Base-by-base conservation (phyloP, 257 asterid species). In the Rubia yunnanensis region DNA sequence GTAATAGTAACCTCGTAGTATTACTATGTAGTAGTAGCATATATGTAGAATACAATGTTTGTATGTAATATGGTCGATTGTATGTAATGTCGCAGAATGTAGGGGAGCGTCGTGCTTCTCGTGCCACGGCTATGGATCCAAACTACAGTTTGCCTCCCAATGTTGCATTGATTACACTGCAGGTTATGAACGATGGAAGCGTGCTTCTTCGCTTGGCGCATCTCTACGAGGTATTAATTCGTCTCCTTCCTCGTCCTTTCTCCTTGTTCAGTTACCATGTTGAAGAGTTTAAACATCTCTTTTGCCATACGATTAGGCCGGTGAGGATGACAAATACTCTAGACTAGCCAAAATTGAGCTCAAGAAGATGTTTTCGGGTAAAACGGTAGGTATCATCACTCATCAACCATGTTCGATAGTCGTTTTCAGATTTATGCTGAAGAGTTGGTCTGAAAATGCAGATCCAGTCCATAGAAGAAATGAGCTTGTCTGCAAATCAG, bases 151-250 rank as follows among this genome's bases (percentile, higher is more conserved):
- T 91, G 64, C 96, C 98, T 57, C 78, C 46, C 36, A 88, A 84
- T 64, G 88, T 86, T 55, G 98, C 96, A 50, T 67, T 91, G 60
- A 84, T 88, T 59, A 86, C 98, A 53, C 86, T 91, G 54, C 96
- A 88, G 95, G 95, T 84, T 72, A 63, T 83, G 79, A 80, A 48
- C 14, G 84, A 84, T 64, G 85, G 86, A 62, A 74, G 70, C 26
- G 88, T 79, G 50, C 94, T 88, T 64, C 74, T 91, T 73, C 98
- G 98, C 69, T 64, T 91, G 72, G 98, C 91, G 6, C 89, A 91
- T 91, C 74, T 88, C 22, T 91, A 86, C 1, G 96, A 91, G 96
- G 97, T 86, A 39, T 39, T 15, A 1, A 39, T 10, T 39, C 3
- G 5, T 39, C 48, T 68, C 60, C 28, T 62, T 50, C 3, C 10